Evolutionary conservation across 495 filamentous ascomycete genomes (phyloP).

Genomic region (Alectoria sarmentosa): DNA sequence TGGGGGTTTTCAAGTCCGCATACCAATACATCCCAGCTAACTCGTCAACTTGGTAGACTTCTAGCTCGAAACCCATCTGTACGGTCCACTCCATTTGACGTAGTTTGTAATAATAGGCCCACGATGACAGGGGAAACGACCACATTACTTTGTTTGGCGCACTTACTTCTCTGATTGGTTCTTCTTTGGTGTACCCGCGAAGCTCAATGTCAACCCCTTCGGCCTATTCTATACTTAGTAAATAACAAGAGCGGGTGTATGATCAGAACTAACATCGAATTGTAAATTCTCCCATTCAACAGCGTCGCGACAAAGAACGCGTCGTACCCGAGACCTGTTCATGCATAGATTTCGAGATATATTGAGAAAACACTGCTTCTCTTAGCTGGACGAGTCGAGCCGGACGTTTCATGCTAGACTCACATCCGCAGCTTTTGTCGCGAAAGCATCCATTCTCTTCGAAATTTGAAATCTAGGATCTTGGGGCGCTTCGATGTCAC

Average conservation of each 20-base stretch:
- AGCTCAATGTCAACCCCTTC: conserved; percentile 72
- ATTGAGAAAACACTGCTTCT: conserved; percentile 63
- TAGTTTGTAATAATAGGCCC: conserved; percentile 85
- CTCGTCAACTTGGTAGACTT: conserved; percentile 83
- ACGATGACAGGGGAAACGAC: conserved; percentile 72
- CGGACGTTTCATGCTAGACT: conserved; percentile 9
- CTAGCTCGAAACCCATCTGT: conserved; percentile 92
- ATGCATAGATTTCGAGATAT: conserved; percentile 77
- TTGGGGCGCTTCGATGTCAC: conserved; percentile 65
- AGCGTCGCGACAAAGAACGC: conserved; percentile 74
- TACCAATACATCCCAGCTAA: conserved; percentile 89
- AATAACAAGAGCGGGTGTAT: background rate
- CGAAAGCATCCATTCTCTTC: conserved; percentile 71
- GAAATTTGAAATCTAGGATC: conserved; percentile 73
- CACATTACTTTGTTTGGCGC: conserved; percentile 41
- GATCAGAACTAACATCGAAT: conserved; percentile 48
- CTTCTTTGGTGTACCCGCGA: conserved; percentile 53
- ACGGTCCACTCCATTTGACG: conserved; percentile 79
- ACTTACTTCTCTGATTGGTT: conserved; percentile 42
- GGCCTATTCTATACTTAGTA: conserved; percentile 36
- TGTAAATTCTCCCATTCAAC: conserved; percentile 82
- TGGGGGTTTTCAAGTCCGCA: conserved; percentile 9
- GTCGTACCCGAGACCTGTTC: conserved; percentile 80
- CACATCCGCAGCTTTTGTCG: conserved; percentile 59
- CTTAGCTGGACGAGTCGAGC: background rate